Evolutionary conservation across 2,329 filamentous ascomycete genomes (phyloP).

Genomic region (Amauroascus niger): DNA sequence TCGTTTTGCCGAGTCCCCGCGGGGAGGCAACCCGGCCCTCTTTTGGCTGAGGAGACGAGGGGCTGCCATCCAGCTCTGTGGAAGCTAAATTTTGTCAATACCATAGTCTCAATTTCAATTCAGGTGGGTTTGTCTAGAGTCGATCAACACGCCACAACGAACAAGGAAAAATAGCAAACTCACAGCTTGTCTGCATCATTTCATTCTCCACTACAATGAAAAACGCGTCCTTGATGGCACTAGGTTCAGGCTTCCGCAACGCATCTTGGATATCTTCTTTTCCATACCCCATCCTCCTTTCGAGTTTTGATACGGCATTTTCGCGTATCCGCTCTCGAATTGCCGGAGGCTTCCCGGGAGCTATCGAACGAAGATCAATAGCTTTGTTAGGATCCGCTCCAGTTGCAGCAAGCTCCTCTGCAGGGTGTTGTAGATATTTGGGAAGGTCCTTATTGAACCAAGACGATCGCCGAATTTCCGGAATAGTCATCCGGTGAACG

Average conservation of each 20-base stretch:
- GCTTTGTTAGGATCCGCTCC: slow-evolving; percentile 89
- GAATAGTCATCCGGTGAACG: slow-evolving; percentile 84
- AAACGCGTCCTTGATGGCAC: slow-evolving; percentile 97
- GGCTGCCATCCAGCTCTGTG: slow-evolving; percentile 21
- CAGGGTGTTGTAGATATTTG: slow-evolving; percentile 72
- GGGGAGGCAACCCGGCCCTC: not conserved
- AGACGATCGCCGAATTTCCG: slow-evolving; percentile 82
- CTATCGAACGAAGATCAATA: slow-evolving; percentile 72
- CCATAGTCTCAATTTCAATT: not conserved
- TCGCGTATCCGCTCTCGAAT: slow-evolving; percentile 85
- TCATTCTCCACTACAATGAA: slow-evolving; percentile 97
- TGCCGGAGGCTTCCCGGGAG: slow-evolving; percentile 64
- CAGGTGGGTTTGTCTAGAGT: not conserved
- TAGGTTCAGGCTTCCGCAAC: slow-evolving; percentile 81
- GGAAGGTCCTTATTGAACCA: slow-evolving; percentile 90
- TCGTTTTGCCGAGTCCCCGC: not conserved
- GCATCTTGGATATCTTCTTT: slow-evolving; percentile 93
- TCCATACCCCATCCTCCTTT: slow-evolving; percentile 95
- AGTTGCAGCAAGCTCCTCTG: slow-evolving; percentile 86
- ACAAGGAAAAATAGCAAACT: slow-evolving; percentile 34
- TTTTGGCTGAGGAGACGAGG: slow-evolving; percentile 23
- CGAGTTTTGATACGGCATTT: slow-evolving; percentile 87
- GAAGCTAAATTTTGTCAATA: slow-evolving; percentile 10
- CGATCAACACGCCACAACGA: not conserved
- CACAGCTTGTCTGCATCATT: slow-evolving; percentile 89